Evolutionary conservation across 2,329 filamentous ascomycete genomes (phyloP).

Genomic region (Tolypocladium sp.): DNA sequence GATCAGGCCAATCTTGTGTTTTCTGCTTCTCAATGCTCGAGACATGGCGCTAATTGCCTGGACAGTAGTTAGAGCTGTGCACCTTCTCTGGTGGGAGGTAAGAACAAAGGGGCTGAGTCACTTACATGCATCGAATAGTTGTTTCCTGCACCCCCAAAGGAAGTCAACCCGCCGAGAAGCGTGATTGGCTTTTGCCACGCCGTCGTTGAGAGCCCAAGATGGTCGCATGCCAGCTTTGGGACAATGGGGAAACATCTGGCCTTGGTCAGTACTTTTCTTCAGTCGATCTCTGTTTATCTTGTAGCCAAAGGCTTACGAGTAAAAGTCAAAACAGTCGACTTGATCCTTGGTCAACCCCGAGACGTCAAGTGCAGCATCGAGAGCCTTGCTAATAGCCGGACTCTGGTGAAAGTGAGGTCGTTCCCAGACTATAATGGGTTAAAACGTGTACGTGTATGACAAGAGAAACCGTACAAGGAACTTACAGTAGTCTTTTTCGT

Average conservation of each 20-base stretch:
- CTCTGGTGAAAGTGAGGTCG: constrained; percentile 49
- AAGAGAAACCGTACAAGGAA: no score
- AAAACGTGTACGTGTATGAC: not conserved
- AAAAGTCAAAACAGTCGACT: constrained; percentile 55
- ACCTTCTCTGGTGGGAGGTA: not conserved
- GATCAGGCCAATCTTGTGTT: constrained; percentile 42
- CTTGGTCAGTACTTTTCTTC: not conserved
- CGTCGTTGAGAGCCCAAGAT: constrained; percentile 43
- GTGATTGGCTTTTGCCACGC: constrained; percentile 43
- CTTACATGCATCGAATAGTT: constrained; percentile 61
- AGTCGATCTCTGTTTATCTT: not conserved
- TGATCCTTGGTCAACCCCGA: constrained; percentile 38
- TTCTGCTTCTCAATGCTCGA: constrained; percentile 38
- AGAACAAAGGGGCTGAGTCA: not conserved
- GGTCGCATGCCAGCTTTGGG: constrained; percentile 54
- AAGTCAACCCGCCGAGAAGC: constrained; percentile 55
- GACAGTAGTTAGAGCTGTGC: accelerated
- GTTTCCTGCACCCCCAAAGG: constrained; percentile 61
- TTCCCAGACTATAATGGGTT: constrained; percentile 43
- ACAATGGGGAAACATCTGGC: constrained; percentile 60
- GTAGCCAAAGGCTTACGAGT: constrained; percentile 33
- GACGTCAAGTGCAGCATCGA: constrained; percentile 41
- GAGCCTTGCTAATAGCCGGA: constrained; percentile 46
- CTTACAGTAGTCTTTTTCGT: constrained; percentile 44
- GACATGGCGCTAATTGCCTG: constrained; percentile 42